A percentile compares a stretch with the other conserved stretches of the same genome.
Evolutionary conservation across 2,329 filamentous ascomycete species (phyloP).

Genomic region (Penicillium sclerotigenum): DNA sequence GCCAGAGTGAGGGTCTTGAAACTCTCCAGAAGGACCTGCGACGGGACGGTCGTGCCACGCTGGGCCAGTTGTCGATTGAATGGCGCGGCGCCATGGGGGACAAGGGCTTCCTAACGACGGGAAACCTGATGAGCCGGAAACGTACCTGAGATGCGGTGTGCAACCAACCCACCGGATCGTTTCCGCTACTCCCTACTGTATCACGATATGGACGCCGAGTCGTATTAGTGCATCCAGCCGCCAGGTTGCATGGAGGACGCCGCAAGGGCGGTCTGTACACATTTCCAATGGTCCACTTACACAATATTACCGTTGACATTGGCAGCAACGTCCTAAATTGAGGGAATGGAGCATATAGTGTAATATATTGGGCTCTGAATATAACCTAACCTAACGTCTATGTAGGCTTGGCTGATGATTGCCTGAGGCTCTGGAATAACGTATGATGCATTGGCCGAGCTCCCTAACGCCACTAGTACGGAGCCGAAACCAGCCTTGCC

Average conservation of each 20-base stretch:
- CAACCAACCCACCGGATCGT: neutral
- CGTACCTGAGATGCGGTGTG: constrained; percentile 29
- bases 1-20: constrained; percentile 49
- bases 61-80: constrained; percentile 80
- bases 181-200: constrained; percentile 8
- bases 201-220: constrained; percentile 8
- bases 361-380: neutral
- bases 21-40: constrained; percentile 50
- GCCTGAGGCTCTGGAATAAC: neutral
- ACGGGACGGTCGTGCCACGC: constrained; percentile 54
- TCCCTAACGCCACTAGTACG: constrained; percentile 11
- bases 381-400: neutral
- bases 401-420: neutral
- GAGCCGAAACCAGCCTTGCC: constrained; percentile 8
- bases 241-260: constrained; percentile 13
- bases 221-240: constrained; percentile 15
- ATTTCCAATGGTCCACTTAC: neutral
- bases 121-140: constrained; percentile 61
- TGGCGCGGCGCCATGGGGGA: constrained; percentile 92
- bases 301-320: constrained; percentile 3
- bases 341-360: neutral
- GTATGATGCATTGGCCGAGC: constrained; percentile 5
- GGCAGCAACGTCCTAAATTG: neutral
- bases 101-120: constrained; percentile 80
- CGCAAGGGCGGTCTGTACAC: constrained; percentile 1